phyloP scores from a whole-genome alignment of 1,284 basidiomycete genomes.

The Microstroma glucosiphilum region DNA sequence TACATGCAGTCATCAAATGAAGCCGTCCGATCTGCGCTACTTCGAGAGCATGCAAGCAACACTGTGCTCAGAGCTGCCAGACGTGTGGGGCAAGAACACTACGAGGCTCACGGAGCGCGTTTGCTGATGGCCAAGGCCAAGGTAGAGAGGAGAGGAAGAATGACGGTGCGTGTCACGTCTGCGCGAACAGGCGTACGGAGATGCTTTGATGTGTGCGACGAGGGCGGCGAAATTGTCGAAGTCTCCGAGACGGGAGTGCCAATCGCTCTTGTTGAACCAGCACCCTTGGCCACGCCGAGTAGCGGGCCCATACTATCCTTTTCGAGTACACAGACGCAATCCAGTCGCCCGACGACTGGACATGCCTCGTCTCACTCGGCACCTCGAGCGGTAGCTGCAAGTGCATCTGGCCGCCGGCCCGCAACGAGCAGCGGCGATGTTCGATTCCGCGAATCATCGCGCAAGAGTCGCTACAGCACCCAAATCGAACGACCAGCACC shows the following conservation, averaged over 20 bases:
- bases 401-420: too few species aligned
- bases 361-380: too few species aligned
- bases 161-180: constrained; percentile 15
- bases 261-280: too few species aligned
- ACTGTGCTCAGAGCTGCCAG: constrained; percentile 15
- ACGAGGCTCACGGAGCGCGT: constrained; percentile 14
- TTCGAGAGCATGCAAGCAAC: constrained; percentile 19
- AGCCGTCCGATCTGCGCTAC: constrained; percentile 6
- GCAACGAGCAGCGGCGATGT: too few species aligned
- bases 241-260: not conserved
- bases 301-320: too few species aligned
- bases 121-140: constrained; percentile 21
- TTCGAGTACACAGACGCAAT: too few species aligned
- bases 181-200: constrained; percentile 12
- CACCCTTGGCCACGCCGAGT: too few species aligned
- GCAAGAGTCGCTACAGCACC: too few species aligned
- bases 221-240: constrained; percentile 16
- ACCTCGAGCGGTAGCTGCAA: too few species aligned
- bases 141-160: constrained; percentile 15
- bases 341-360: too few species aligned
- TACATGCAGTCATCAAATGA: constrained; percentile 17
- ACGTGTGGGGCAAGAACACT: constrained; percentile 18
- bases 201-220: constrained; percentile 18
- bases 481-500: too few species aligned
- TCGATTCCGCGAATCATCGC: too few species aligned